Base-by-base conservation (phyloP, 768 basidiomycete species). In the Arthromyces matolae region DNA sequence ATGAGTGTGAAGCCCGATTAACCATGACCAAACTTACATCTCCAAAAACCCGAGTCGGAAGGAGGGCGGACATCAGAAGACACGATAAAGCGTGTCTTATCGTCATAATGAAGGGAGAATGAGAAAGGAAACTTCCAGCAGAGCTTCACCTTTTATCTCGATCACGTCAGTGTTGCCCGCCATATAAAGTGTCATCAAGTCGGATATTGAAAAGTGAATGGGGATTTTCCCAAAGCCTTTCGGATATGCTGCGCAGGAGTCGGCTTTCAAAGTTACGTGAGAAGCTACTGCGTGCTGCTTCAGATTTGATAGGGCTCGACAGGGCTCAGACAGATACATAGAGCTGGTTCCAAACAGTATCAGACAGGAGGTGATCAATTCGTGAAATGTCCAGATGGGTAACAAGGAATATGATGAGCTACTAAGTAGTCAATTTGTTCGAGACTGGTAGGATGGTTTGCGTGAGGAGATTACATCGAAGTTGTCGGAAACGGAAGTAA, bases 151-250 rank as follows among this genome's bases (percentile, higher is more conserved):
- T 19, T 19, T 41, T 50, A 34, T 33, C 36, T 41, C 28, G 9
- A 47, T 50, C 53, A 42, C 27, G 35, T 51, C 40, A 49, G 35
- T 24, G n/a, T 27, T 18, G 31, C 51, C 46, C 16, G 14, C 31
- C 32, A 34, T 42, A 27, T 33, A 29, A 44, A 37, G 43, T 47
- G 44, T 43, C 49, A 47, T 40, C 29, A 45, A n/a, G n/a, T 27
- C 38, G 22, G 33, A n/a, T n/a, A n/a, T n/a, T n/a, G 31, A 29
- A 34, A 42, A 32, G 34, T 24, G 27, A 45, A 28, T 19, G 20
- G 29, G 27, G 12, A 47, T 32, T 18, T 19, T 8, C 32, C n/a
- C n/a, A n/a, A n/a, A n/a, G n/a, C n/a, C 31, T 31, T 39, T 29
- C 22, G 31, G 46, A 29, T 35, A n/a, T 44, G 31, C 32, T 43